Conservation (phyloP, 1,284 basidiomycete genomes). For the Wolfiporia cocos region DNA sequence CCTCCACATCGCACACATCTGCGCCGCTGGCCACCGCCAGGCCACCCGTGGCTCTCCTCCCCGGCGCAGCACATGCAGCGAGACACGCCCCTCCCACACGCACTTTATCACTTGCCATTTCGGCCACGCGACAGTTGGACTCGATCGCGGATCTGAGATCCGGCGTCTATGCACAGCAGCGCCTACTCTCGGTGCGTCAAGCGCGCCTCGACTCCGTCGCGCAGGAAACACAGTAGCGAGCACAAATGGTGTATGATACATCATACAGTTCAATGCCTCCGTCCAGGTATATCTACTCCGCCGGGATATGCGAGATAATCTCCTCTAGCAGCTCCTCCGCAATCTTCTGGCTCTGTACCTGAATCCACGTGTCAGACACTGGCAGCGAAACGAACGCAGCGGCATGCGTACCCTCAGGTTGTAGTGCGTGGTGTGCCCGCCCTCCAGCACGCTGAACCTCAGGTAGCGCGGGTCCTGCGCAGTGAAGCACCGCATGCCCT, state of each 20-base stretch:
- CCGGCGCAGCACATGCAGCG: not conserved
- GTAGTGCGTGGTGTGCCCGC: slow-evolving; percentile 59
- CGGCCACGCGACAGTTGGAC: slow-evolving; percentile 3
- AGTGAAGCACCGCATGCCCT: slow-evolving; percentile 76
- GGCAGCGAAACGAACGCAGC: not conserved
- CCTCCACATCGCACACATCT: not conserved
- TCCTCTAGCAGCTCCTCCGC: slow-evolving; percentile 29
- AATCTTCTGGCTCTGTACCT: slow-evolving; percentile 30
- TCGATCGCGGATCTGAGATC: slow-evolving; percentile 6
- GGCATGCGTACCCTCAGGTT: slow-evolving; percentile 62
- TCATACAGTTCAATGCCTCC: no score
- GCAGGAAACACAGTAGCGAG: no score
- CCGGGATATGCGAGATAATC: slow-evolving; percentile 29
- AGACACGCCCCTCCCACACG: no score
- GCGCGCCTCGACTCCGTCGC: no score
- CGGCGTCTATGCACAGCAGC: not conserved
- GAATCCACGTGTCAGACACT: not conserved
- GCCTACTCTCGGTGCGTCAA: slow-evolving; percentile 16
- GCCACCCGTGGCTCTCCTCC: not conserved
- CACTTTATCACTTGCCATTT: no score
- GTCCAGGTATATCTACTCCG: slow-evolving; percentile 10
- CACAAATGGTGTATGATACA: no score
- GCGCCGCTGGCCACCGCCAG: not conserved
- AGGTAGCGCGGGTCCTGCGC: slow-evolving; percentile 80
- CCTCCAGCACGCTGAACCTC: slow-evolving; percentile 72